Conservation (phyloP, 2,329 filamentous ascomycete species). For the Trichoderma pleuroti region DNA sequence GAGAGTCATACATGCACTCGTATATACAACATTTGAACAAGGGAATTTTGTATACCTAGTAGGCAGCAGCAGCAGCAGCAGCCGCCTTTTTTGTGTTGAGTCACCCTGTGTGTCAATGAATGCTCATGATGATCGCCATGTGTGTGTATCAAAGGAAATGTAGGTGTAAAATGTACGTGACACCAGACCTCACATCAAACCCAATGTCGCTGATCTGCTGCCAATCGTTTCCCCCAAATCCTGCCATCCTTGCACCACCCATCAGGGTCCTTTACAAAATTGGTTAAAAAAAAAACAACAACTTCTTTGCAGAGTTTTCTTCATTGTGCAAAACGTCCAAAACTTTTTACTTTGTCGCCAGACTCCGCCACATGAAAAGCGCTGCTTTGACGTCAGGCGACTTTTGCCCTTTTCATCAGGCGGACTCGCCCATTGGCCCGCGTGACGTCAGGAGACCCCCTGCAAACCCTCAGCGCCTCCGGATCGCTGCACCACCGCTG, state of each 20-base stretch:
- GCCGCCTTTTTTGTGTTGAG: no score
- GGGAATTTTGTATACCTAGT: neutral
- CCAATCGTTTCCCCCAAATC: neutral
- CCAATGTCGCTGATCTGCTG: neutral
- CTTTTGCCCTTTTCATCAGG: neutral
- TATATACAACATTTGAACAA: neutral
- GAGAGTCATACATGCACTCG: neutral
- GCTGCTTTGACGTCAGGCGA: slow-evolving; percentile 18
- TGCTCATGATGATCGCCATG: no score
- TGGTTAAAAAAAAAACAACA: neutral
- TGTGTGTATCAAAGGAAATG: no score
- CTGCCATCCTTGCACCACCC: neutral
- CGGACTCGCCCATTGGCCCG: slow-evolving; percentile 7
- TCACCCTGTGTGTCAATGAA: no score
- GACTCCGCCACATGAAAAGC: slow-evolving; percentile 36
- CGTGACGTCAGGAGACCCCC: slow-evolving; percentile 16
- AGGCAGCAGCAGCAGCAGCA: neutral
- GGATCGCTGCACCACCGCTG: neutral
- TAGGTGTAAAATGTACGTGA: neutral
- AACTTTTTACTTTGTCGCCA: neutral
- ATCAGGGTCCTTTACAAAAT: neutral
- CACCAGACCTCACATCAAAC: neutral
- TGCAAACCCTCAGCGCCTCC: neutral
- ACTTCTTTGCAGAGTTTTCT: neutral
- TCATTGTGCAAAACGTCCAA: neutral